A percentile compares a stretch with the other conserved stretches of the same genome.
Evolutionary conservation across 2,329 filamentous ascomycete species (phyloP).

Genomic region (Macrophomina pseudophaseolina): DNA sequence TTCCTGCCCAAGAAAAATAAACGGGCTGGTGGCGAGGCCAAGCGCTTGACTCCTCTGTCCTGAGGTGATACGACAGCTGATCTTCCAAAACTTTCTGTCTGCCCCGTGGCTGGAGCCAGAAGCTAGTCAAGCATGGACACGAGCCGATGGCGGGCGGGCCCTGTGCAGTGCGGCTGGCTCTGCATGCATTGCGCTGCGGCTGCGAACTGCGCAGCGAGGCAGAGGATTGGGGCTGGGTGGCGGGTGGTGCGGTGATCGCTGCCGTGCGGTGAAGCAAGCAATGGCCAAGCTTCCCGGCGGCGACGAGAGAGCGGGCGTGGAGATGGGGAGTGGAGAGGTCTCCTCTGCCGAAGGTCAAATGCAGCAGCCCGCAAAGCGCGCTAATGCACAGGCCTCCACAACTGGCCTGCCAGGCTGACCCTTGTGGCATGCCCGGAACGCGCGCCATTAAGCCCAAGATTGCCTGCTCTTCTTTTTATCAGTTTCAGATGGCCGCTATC

Average conservation of each 20-base stretch:
- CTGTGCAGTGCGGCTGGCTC: neutral
- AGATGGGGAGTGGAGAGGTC: neutral
- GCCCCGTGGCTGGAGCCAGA: neutral
- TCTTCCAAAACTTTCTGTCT: neutral
- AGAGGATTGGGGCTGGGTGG: neutral
- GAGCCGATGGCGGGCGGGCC: too few relatives aligned
- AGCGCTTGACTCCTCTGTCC: neutral
- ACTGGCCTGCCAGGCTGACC: conserved; percentile 1
- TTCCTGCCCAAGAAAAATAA: conserved; percentile 16
- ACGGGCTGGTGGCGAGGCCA: conserved; percentile 19
- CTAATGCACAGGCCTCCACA: conserved; percentile 18
- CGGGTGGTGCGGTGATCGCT: conserved; percentile 1
- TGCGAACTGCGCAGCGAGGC: neutral
- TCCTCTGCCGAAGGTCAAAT: neutral
- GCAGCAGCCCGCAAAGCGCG: neutral
- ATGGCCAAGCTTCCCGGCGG: neutral
- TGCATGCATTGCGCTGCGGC: conserved; percentile 6
- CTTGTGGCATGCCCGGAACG: conserved; percentile 4
- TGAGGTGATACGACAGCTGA: conserved; percentile 5
- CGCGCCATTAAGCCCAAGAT: neutral
- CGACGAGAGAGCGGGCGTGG: neutral
- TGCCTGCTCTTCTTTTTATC: conserved; percentile 15
- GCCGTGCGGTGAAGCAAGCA: conserved; percentile 8
- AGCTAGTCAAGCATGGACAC: conserved; percentile 4
- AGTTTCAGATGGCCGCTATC: conserved; percentile 8